Evolutionary conservation across 2,329 filamentous ascomycete species (phyloP).

Genomic region (Scopulariopsis brevicaulis): DNA sequence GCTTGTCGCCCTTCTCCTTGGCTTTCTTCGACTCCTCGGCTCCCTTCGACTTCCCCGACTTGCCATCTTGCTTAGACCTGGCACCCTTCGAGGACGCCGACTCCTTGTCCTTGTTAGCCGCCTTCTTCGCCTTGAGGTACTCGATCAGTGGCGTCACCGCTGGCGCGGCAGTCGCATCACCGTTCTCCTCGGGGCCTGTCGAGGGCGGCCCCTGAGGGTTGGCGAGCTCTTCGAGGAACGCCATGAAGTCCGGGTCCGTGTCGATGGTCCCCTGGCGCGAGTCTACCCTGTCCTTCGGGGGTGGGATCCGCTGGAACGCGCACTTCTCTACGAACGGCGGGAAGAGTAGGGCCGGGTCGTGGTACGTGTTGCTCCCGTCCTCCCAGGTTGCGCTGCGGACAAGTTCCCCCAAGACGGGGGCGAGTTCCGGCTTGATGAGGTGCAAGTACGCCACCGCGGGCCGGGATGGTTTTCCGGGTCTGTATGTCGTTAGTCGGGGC

Average conservation of each 20-base stretch:
- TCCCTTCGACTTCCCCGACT: conserved; percentile 44
- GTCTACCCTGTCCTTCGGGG: conserved; percentile 64
- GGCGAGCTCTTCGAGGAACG: conserved; percentile 68
- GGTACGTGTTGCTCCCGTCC: conserved; percentile 69
- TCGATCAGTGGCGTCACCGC: conserved; percentile 72
- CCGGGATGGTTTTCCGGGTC: conserved; percentile 72
- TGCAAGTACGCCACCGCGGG: conserved; percentile 77
- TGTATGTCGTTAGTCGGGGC: conserved; percentile 19
- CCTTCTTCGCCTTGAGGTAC: conserved; percentile 85
- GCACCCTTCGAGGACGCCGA: conserved; percentile 34
- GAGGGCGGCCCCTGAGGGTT: conserved; percentile 50
- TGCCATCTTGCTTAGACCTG: conserved; percentile 44
- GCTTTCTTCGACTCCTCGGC: conserved; percentile 37
- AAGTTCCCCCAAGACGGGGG: conserved; percentile 55
- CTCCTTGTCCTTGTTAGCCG: conserved; percentile 59
- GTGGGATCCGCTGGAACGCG: conserved; percentile 72
- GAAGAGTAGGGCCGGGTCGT: conserved; percentile 61
- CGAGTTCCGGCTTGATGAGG: conserved; percentile 58
- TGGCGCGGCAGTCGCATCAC: conserved; percentile 27
- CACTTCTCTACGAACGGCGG: conserved; percentile 74
- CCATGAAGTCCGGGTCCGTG: conserved; percentile 90
- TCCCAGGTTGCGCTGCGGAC: conserved; percentile 63
- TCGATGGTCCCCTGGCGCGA: conserved; percentile 89
- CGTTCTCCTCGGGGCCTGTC: conserved; percentile 35
- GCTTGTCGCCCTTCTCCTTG: conserved; percentile 38